phyloP scores from a whole-genome alignment of 345 rosid species.

The Arabidopsis arenosa region DNA sequence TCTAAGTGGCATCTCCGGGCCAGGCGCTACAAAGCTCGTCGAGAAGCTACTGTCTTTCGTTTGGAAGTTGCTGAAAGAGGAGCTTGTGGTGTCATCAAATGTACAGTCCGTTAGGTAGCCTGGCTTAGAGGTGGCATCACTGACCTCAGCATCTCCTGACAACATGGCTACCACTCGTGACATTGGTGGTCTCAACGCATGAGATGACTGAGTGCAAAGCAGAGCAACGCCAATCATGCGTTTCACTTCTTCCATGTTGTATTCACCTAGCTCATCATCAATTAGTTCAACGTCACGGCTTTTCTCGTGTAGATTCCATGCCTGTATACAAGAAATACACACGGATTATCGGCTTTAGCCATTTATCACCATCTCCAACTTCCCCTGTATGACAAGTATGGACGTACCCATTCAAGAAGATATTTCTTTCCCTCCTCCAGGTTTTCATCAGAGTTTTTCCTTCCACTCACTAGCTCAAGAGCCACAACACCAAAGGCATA shows the following conservation, averaged over 20 bases:
- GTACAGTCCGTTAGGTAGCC: slow-evolving; percentile 62
- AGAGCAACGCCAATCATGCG: slow-evolving; percentile 64
- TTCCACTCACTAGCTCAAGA: slow-evolving; percentile 53
- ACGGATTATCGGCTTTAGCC: neutral
- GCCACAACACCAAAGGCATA: slow-evolving; percentile 58
- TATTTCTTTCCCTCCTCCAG: slow-evolving; percentile 47
- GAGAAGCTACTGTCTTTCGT: slow-evolving; percentile 18
- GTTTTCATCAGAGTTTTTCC: slow-evolving; percentile 46
- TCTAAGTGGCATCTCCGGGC: neutral
- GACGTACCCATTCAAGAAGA: slow-evolving; percentile 70
- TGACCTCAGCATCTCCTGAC: slow-evolving; percentile 64
- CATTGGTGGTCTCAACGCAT: slow-evolving; percentile 62
- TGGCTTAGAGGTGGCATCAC: slow-evolving; percentile 49
- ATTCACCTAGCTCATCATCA: slow-evolving; percentile 49
- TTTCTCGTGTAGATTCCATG: slow-evolving; percentile 63
- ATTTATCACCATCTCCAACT: neutral
- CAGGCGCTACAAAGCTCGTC: slow-evolving; percentile 33
- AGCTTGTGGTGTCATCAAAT: slow-evolving; percentile 49
- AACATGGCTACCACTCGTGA: slow-evolving; percentile 74
- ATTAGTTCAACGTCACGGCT: slow-evolving; percentile 51
- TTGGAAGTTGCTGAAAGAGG: slow-evolving; percentile 39
- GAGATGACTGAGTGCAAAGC: slow-evolving; percentile 66
- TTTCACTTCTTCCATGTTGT: slow-evolving; percentile 52
- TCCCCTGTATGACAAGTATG: neutral
- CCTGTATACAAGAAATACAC: slow-evolving; percentile 44